Base-by-base conservation (phyloP, 306 rosid genomes). In the Hippophae tibetana region DNA sequence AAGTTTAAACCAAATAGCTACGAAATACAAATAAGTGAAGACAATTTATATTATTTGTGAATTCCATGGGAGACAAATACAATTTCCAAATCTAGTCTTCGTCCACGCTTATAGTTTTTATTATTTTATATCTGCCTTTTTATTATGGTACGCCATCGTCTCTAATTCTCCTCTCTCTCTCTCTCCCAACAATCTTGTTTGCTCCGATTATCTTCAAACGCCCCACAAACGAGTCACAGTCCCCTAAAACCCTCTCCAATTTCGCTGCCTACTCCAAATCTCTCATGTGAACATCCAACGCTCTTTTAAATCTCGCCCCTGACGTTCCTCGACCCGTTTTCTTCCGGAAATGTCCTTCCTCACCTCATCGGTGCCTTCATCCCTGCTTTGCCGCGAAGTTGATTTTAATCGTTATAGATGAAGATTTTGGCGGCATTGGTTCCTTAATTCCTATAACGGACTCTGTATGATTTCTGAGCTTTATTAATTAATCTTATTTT, bases 171-270 rank as follows among this genome's bases (percentile, higher is more conserved):
- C n/a, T 59, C 70, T 18, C 23, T 18, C 38, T 31, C 55, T 56
- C 62, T 62, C 51, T 72, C 47, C 70, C 6, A 53, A 31, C 61
- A 72, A 7, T 50, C 61, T 73, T 59, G 54, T 68, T 57, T 57
- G 62, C 78, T 67, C 27, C 43, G 58, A 27, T 43, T 47, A 57
- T 69, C 69, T 46, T 56, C 73, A 63, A 58, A 68, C 73, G 66
- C 72, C 62, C 56, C 73, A 31, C 73, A 31, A 31, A 31, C 38
- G 38, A 31, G 38, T 31, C 38, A 31, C 4, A 31, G 38, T 31
- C 38, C 5, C 5, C 38, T 2, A 31, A 31, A 31, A 31, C 38
- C 38, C 38, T 61, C 64, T 66, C 48, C 11, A 65, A 44, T 47
- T 13, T 49, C 23, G 8, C 57, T 14, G 40, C 44, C 43, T 23